These are phyloP conservation scores for Tricholoma sp. DNA, from an alignment of 768 basidiomycete genomes.

Conservation along the genomic window DNA sequence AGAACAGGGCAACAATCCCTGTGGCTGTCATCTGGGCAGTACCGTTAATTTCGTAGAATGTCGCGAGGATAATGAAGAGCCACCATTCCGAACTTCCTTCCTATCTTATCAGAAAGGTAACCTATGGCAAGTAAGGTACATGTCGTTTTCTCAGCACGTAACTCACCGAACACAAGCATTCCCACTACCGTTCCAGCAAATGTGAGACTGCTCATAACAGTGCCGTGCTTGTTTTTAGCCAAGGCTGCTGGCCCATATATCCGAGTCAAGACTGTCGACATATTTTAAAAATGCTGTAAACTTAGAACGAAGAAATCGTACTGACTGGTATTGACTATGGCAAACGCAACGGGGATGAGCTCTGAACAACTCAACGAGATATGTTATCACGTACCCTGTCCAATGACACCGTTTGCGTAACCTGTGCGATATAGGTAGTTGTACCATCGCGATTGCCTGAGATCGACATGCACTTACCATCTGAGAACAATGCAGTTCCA, in stretches of 20 bases:
- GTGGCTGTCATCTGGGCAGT: constrained; percentile 66
- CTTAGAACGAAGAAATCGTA: constrained; percentile 2
- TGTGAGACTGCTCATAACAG: constrained; percentile 58
- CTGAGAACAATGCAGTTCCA: constrained; percentile 85
- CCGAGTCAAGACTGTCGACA: constrained; percentile 53
- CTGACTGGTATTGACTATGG: constrained; percentile 64
- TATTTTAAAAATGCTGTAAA: neutral
- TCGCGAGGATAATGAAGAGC: constrained; percentile 9
- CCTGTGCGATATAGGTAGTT: constrained; percentile 34
- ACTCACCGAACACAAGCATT: constrained; percentile 68
- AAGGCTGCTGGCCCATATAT: constrained; percentile 62
- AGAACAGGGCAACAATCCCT: constrained; percentile 81
- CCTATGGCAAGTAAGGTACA: constrained; percentile 22
- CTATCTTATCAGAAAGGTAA: constrained; percentile 80
- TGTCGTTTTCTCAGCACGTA: neutral
- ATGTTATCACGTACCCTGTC: constrained; percentile 48
- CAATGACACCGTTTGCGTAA: constrained; percentile 79
- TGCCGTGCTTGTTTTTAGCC: constrained; percentile 51
- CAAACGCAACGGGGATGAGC: neutral
- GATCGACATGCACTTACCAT: constrained; percentile 42
- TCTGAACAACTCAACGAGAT: neutral
- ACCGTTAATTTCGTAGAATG: neutral
- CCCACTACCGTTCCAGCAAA: constrained; percentile 89
- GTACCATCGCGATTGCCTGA: neutral
- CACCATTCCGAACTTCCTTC: constrained; percentile 87